Conservation (phyloP, 176 grass and related monocot genomes). For the Oryza longistaminata region DNA sequence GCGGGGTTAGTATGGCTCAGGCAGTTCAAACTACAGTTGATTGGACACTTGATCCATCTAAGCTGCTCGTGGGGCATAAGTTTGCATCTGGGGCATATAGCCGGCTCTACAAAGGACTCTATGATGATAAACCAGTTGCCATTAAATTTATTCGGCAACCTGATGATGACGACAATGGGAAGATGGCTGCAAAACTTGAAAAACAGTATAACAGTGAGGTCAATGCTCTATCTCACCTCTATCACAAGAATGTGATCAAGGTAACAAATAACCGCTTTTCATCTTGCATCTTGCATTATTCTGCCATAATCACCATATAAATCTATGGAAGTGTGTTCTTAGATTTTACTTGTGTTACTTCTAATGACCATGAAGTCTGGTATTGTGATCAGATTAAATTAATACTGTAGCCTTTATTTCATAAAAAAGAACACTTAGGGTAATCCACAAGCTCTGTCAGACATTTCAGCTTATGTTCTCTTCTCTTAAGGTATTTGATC, state of each 20-base stretch:
- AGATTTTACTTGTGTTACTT: neutral
- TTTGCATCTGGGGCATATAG: conserved; percentile 74
- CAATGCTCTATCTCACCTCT: conserved; percentile 61
- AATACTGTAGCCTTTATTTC: neutral
- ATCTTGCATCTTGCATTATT: neutral
- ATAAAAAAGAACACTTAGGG: neutral
- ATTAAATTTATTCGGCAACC: conserved; percentile 73
- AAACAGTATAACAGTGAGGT: conserved; percentile 76
- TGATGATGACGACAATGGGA: conserved; percentile 54
- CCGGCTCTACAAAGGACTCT: conserved; percentile 58
- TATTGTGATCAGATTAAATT: neutral
- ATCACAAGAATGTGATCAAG: conserved; percentile 81
- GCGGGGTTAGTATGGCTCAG: conserved; percentile 42
- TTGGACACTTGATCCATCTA: conserved; percentile 57
- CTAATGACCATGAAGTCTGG: neutral
- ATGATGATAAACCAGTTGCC: conserved; percentile 70
- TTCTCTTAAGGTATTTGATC: neutral
- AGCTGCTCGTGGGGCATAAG: conserved; percentile 53
- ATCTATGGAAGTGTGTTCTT: neutral
- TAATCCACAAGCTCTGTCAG: neutral
- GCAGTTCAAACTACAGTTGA: conserved; percentile 44
- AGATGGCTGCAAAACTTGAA: conserved; percentile 54
- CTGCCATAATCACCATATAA: neutral
- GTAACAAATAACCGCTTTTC: conserved; percentile 38
- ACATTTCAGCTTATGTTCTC: neutral